Base-by-base conservation (phyloP, 202 grass and related monocot species). In the Schoenoplectus tabernaemontani region DNA sequence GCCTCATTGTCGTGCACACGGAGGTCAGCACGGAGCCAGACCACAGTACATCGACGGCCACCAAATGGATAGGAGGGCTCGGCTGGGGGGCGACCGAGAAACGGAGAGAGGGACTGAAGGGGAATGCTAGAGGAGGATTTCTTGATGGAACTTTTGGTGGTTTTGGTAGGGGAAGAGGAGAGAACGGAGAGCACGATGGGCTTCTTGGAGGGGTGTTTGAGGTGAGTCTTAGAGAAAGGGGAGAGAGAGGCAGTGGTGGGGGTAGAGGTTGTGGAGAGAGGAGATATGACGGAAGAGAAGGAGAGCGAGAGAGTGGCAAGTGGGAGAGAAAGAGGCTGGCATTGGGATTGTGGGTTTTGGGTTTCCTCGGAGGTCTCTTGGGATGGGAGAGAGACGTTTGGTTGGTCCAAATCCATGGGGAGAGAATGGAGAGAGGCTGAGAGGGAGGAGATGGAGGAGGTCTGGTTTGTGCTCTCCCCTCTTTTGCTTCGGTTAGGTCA, bases 1-100 rank as follows among this genome's bases (percentile, higher is more conserved):
- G 86, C 83, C 85, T 95, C 91, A 63, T 98, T 89, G 86, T 98
- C 91, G 12, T 91, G 91, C 73, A 98, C 86, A 73, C 90, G 89
- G 69, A 98, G 90, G 81, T 98, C 96, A 9, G 86, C 83, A 46
- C 96, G 90, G 83, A 98, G 90, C 91, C 89, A 98, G 2, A 98
- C 89, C 64, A 98, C 86, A 53, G 89, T 86, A 67, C 90, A 87
- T 66, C 91, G 86, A 38, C 96, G 89, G 4, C 84, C 89, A 0
- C 85, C 87, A 15, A 85, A 90, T 10, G 80, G 85, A 20, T 79
- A 76, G 10, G 72, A 64, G 9, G 87, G 81, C 7, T 88, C 87
- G 3, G 89, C 80, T 76, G 84, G 91, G 20, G 80, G 78, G 54
- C 82, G 84, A 68, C 81, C 79, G 76, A 98, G 71, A 19, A 78